phyloP scores from a whole-genome alignment of 257 asterid species.

The Solanum medicagineum region DNA sequence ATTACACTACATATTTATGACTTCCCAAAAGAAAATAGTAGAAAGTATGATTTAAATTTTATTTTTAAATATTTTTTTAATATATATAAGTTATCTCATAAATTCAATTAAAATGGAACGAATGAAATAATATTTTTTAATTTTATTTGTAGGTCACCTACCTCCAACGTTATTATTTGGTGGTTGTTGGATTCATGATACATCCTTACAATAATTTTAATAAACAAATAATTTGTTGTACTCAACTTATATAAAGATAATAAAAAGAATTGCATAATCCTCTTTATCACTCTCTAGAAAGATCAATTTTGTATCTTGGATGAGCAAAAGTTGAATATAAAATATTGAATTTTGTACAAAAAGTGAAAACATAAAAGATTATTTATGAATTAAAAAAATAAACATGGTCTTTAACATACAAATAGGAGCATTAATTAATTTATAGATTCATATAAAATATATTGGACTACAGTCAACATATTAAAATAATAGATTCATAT shows the following conservation, averaged over 20 bases:
- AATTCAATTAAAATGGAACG: too few relatives aligned
- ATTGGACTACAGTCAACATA: neutral
- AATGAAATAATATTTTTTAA: too few relatives aligned
- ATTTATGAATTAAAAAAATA: neutral
- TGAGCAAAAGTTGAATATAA: neutral
- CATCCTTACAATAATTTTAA: neutral
- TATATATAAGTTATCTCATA: rapidly evolving
- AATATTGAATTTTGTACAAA: neutral
- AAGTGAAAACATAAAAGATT: neutral
- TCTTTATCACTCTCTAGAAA: neutral
- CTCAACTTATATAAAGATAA: neutral
- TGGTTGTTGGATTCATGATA: neutral
- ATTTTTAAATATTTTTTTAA: too few relatives aligned
- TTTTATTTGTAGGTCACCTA: neutral
- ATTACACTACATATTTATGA: too few relatives aligned
- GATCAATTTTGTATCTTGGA: neutral
- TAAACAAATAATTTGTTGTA: neutral
- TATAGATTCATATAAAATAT: neutral
- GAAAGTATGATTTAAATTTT: too few relatives aligned
- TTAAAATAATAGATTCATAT: too few relatives aligned
- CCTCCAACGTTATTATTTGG: neutral
- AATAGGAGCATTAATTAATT: neutral
- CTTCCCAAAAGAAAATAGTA: too few relatives aligned
- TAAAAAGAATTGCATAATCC: neutral
- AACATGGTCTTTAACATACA: neutral